phyloP scores from a whole-genome alignment of 78 protist genomes.

The Cavenderia fasciculata region DNA sequence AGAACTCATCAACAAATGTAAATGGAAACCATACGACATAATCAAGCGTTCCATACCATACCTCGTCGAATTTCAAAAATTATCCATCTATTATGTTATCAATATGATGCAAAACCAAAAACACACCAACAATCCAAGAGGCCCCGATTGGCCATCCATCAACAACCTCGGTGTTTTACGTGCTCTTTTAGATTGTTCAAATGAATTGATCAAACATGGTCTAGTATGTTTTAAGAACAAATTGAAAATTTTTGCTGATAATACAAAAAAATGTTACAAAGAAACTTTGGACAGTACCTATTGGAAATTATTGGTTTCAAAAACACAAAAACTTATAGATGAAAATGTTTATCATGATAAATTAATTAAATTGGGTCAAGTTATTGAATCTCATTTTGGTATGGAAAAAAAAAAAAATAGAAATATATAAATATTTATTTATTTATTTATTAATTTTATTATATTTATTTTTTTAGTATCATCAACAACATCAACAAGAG shows the following conservation, averaged over 20 bases:
- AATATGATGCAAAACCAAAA: too few relatives aligned
- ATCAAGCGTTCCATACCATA: too few relatives aligned
- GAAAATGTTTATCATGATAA: slow-evolving; percentile 8
- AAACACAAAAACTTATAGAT: background rate
- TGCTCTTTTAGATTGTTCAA: background rate
- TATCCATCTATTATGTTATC: too few relatives aligned
- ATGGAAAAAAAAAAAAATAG: too few relatives aligned
- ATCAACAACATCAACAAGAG: slow-evolving; percentile 64
- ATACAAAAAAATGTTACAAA: background rate
- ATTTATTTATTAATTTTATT: background rate
- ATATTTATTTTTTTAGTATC: background rate
- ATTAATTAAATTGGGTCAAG: background rate
- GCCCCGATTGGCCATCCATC: too few relatives aligned
- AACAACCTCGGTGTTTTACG: too few relatives aligned
- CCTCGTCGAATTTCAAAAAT: too few relatives aligned
- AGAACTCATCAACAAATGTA: background rate
- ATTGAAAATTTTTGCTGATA: background rate
- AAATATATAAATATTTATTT: too few relatives aligned
- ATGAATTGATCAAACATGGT: slow-evolving; percentile 17
- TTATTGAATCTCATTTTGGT: slow-evolving; percentile 39
- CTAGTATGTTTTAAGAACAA: slow-evolving; percentile 11
- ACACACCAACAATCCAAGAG: too few relatives aligned
- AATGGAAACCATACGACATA: background rate
- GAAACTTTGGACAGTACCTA: background rate
- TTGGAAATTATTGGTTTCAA: background rate